Evolutionary conservation across 1,139 yeast genomes (phyloP), one percentile per base, ranked within the genome.

Genomic region (Hemisphaericaspora xylofermentans): DNA sequence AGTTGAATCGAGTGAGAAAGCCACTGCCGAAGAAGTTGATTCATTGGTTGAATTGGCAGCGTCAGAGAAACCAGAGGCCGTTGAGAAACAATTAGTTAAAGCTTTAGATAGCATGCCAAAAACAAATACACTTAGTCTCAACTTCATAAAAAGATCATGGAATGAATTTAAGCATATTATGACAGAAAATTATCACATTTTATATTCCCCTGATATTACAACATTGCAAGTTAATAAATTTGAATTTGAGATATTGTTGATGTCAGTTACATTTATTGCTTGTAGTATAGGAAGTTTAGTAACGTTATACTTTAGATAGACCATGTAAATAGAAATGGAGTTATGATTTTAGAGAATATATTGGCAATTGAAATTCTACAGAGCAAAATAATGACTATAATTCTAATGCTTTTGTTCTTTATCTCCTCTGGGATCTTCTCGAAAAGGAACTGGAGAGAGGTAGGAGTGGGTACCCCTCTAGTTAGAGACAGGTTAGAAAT

Each of bases 271-370:
- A 3, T 14, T 56, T 2, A 4, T 58, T 5, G 63, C 63, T 5
- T 58, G 63, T 33, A 46, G 49, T 4, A 13, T 60, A 3, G 66
- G 66, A 6, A 51, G 61, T 41, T 33, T 57, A 22, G 13, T 61
- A 9, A 54, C 66, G 3, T 6, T 44, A 16, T 47, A 27, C 25
- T 36, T 30, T 13, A 36, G 18, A 17, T 36, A 32, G 33, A 17
- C 45, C 33, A n/a, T 42, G 46, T 33, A 42, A 38, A 21, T 48
- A 37, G 31, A 10, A 7, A 2, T 3, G 12, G 7, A 28, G n/a
- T n/a, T n/a, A n/a, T n/a, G n/a, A n/a, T n/a, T n/a, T n/a, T n/a
- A n/a, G n/a, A n/a, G n/a, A n/a, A n/a, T n/a, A n/a, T n/a, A n/a
- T n/a, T n/a, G n/a, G n/a, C n/a, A 21, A 8, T 21, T 21, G 24